Percentiles rank a stretch among this genome's conserved stretches.
Evolutionary conservation across 768 basidiomycete species (phyloP).

Genomic region (Rhodotorula babjevae): DNA sequence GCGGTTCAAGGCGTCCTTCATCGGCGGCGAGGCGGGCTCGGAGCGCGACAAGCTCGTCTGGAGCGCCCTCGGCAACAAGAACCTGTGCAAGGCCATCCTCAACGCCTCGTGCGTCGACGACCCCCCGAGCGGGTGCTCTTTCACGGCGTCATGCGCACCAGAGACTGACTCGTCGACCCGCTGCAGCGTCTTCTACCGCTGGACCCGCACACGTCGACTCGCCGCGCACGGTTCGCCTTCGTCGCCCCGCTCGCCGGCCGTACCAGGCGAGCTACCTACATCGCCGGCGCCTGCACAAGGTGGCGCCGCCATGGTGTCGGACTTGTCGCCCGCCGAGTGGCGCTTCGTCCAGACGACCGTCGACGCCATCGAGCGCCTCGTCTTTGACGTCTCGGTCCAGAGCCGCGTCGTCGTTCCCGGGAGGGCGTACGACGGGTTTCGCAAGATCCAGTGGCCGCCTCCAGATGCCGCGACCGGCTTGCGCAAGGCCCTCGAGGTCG

Average conservation of each 20-base stretch:
- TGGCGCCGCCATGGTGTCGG: neutral
- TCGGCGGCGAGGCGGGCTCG: neutral
- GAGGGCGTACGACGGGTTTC: neutral
- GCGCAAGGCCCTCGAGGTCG: neutral
- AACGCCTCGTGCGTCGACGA: slow-evolving; percentile 4
- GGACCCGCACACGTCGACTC: neutral
- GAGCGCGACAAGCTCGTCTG: neutral
- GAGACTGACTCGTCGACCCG: neutral
- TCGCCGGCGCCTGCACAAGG: no score
- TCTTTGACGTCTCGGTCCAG: neutral
- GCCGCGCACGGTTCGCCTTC: neutral
- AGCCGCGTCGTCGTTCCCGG: neutral
- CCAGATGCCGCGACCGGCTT: neutral
- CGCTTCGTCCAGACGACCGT: neutral
- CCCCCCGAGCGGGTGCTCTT: neutral
- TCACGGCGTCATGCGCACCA: neutral
- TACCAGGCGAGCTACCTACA: neutral
- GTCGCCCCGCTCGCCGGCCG: neutral
- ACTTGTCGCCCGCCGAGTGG: slow-evolving; percentile 5
- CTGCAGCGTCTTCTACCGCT: slow-evolving; percentile 11
- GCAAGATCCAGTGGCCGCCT: neutral
- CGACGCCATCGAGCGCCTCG: neutral
- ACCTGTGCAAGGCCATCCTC: neutral
- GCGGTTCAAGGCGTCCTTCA: neutral
- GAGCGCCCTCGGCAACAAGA: neutral